These are phyloP conservation scores for Stygiomarasmius scandens DNA, from an alignment of 1,284 basidiomycete genomes.

Conservation along the genomic window DNA sequence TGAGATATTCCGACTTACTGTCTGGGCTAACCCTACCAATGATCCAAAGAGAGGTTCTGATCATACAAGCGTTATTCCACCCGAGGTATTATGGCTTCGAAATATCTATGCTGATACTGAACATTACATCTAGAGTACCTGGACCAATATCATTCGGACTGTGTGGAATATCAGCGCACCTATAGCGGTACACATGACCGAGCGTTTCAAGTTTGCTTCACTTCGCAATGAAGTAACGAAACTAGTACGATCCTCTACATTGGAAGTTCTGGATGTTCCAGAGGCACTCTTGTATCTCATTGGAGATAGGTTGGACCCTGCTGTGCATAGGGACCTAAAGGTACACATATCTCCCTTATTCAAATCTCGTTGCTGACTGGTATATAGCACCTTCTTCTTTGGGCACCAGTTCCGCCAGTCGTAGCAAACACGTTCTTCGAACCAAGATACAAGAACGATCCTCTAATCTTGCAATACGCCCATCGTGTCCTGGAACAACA, in stretches of 20 bases:
- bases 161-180: conserved; percentile 87
- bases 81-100: conserved; percentile 52
- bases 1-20: conserved; percentile 83
- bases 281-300: conserved; percentile 84
- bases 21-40: conserved; percentile 91
- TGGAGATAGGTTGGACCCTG: conserved; percentile 67
- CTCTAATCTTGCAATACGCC: conserved; percentile 92
- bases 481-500: conserved; percentile 95
- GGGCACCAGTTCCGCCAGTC: conserved; percentile 89
- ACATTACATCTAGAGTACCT: conserved; percentile 55
- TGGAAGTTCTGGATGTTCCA: conserved; percentile 72
- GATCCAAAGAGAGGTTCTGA: conserved; percentile 73
- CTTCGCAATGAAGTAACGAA: conserved; percentile 74
- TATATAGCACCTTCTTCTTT: conserved; percentile 79
- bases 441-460: conserved; percentile 80
- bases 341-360: conserved; percentile 39
- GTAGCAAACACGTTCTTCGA: conserved; percentile 88
- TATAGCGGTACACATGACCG: conserved; percentile 82
- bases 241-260: conserved; percentile 76
- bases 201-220: conserved; percentile 77
- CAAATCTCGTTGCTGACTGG: conserved; percentile 18
- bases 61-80: conserved; percentile 52
- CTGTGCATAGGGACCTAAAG: conserved; percentile 70
- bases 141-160: conserved; percentile 69
- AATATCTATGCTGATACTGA: conserved; percentile 12